phyloP scores from a whole-genome alignment of 2,329 filamentous ascomycete species.

The Taxawa tesnikishii region DNA sequence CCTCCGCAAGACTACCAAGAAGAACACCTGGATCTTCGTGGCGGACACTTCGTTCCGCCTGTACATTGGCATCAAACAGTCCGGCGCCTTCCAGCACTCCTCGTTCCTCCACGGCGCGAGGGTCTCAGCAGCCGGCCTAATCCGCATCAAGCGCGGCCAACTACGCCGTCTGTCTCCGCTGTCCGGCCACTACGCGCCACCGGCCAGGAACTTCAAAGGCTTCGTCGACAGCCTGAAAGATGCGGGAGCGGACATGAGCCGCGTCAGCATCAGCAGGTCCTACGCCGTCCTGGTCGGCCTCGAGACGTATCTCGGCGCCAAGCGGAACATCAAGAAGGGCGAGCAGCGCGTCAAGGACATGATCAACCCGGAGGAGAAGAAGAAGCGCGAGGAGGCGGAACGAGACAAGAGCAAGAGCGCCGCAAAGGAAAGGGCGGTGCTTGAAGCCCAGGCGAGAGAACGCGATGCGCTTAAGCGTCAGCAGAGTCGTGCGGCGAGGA shows the following conservation, averaged over 20 bases:
- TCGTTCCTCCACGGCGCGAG: constrained; percentile 76
- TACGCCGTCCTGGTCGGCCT: constrained; percentile 75
- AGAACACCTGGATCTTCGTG: constrained; percentile 91
- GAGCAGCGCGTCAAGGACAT: constrained; percentile 46
- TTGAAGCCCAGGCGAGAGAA: constrained; percentile 24
- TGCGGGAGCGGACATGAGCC: constrained; percentile 65
- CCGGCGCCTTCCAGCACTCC: constrained; percentile 80
- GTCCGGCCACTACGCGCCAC: constrained; percentile 72
- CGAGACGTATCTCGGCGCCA: constrained; percentile 64
- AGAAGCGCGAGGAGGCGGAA: constrained; percentile 31
- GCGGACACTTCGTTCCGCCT: constrained; percentile 74
- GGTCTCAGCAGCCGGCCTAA: constrained; percentile 70
- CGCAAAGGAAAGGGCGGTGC: constrained; percentile 45
- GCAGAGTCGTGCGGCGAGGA: constrained; percentile 1
- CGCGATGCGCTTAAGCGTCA: constrained; percentile 31
- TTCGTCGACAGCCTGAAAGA: constrained; percentile 65
- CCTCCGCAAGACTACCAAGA: constrained; percentile 64
- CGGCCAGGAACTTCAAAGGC: constrained; percentile 68
- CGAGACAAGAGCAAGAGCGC: constrained; percentile 49
- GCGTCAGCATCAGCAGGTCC: constrained; percentile 65
- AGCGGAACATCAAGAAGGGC: constrained; percentile 48
- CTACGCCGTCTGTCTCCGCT: constrained; percentile 58
- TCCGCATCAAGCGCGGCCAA: constrained; percentile 72
- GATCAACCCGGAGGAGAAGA: constrained; percentile 47
- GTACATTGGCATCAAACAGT: constrained; percentile 83